Evolutionary conservation across 345 rosid species (phyloP).

Genomic region (Eucalyptus grandis): DNA sequence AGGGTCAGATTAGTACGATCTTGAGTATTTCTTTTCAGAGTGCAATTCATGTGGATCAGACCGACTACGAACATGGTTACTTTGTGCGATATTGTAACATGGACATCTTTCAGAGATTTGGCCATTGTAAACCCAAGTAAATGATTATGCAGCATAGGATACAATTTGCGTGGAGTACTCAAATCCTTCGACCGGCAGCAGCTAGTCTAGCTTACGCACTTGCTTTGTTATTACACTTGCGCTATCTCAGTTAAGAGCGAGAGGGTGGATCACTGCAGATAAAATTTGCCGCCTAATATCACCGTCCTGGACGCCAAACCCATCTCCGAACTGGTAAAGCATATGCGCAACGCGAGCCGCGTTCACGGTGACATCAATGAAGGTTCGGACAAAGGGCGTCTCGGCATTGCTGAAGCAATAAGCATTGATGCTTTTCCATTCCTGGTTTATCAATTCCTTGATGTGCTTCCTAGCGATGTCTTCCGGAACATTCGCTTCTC

Average conservation of each 20-base stretch:
- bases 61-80: not conserved
- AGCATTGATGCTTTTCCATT: conserved; percentile 32
- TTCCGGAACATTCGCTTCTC: conserved; percentile 19
- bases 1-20: not conserved
- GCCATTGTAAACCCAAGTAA: not conserved
- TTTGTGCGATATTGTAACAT: not conserved
- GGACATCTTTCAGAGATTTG: not conserved
- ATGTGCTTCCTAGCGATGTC: conserved; percentile 14
- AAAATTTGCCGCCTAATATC: conserved; percentile 10
- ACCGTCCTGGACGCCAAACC: conserved; percentile 33
- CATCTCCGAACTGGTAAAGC: conserved; percentile 36
- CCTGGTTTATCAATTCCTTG: conserved; percentile 2
- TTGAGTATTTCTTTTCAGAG: not conserved
- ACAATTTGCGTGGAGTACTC: not conserved
- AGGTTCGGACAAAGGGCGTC: not conserved
- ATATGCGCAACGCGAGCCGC: conserved; percentile 24
- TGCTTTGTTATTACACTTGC: not conserved
- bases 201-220: not conserved
- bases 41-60: not conserved
- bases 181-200: not conserved
- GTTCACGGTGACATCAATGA: conserved; percentile 6
- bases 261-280: conserved; percentile 15
- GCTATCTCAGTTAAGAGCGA: not conserved
- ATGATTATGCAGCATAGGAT: not conserved
- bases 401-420: not conserved